Evolutionary conservation across 2,329 filamentous ascomycete genomes (phyloP), one percentile per base, ranked within the genome.

Genomic region (Cercospora berteroae): DNA sequence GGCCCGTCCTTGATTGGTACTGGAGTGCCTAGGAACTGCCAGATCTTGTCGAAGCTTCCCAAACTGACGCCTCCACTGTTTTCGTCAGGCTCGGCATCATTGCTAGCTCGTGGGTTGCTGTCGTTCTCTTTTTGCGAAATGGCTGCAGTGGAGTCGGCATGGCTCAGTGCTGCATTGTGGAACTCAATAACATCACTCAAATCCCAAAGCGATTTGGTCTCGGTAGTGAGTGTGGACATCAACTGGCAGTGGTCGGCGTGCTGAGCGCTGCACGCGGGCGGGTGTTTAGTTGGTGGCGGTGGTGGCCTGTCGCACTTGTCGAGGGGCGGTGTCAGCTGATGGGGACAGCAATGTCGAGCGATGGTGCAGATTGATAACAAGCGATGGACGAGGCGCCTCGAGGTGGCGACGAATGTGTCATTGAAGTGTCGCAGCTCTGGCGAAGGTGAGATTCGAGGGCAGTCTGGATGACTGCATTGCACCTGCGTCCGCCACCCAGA

Each of bases 21-120:
- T 10, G 77, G 71, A 8, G 80, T 75, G 33, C 81, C 82, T 20
- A 84, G 72, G 42, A 77, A 78, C 62, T 81, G 75, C 73, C 80
- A 84, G n/a, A 84, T 72, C 71, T 80, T 82, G 55, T 72, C 73
- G 70, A 84, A 84, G 69, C 82, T 79, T n/a, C 83, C 83, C 18
- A 84, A 71, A 12, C 71, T 69, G 23, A 65, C 64, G 23, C 63
- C 60, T 10, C 60, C 63, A 23, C 71, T 69, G 61, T 66, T 58
- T 20, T 63, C 64, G 27, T 65, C 60, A 29, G 66, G 39, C 4
- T 25, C 25, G 0, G 33, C 31, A 29, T 13, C 50, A 44, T 44
- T 33, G 27, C 25, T 61, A 20, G 25, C 44, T 52, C 23, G 44
- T 8, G 29, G 55, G 55, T 23, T 23, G n/a, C n/a, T 36, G n/a